Base-by-base conservation (phyloP, 2,329 filamentous ascomycete species). In the Helminthosporium solani region DNA sequence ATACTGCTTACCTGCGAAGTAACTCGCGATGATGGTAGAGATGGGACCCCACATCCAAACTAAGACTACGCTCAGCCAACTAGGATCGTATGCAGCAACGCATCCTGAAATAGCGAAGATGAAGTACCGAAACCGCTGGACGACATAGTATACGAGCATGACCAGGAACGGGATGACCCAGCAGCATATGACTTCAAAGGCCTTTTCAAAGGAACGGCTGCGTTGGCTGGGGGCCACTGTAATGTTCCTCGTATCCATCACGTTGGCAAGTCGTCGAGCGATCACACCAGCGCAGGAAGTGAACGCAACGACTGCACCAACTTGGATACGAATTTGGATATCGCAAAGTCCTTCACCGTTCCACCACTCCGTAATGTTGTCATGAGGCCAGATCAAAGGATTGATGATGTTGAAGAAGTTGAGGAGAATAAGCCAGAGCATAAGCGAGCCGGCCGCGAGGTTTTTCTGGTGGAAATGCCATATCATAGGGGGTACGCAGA, bases 391-490 rank as follows among this genome's bases (percentile, higher is more conserved):
- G 49, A 87, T 76, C 40, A 85, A 63, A 1, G 83, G 73, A 58
- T 88, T 87, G 71, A 82, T 66, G 51, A 83, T 74, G 53, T 75
- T 79, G 62, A 79, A 75, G 42, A 83, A 45, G 56, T 85, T 85
- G 47, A 77, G 63, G n/a, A 83, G 46, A 19, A 78, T 66, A 42
- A 80, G 68, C 75, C 80, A 85, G 40, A 73, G 60, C 39, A 84
- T 76, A 28, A 87, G 72, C 23, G 75, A 77, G 15, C 75, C 74
- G 6, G 82, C 79, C 11, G 82, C 76, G 41, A 85, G 70, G 63
- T 87, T 88, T 46, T 75, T 74, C 53, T 83, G 81, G 42, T 75
- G 75, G 48, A 76, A 71, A 62, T 87, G 84, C 73, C 83, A 80
- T 44, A 78, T 61, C 43, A 86, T 64, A 2, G 84, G 81, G 6